Evolutionary conservation across 2,329 filamentous ascomycete genomes (phyloP), one percentile per base, ranked within the genome.

Genomic region (Penicillium frequentans): DNA sequence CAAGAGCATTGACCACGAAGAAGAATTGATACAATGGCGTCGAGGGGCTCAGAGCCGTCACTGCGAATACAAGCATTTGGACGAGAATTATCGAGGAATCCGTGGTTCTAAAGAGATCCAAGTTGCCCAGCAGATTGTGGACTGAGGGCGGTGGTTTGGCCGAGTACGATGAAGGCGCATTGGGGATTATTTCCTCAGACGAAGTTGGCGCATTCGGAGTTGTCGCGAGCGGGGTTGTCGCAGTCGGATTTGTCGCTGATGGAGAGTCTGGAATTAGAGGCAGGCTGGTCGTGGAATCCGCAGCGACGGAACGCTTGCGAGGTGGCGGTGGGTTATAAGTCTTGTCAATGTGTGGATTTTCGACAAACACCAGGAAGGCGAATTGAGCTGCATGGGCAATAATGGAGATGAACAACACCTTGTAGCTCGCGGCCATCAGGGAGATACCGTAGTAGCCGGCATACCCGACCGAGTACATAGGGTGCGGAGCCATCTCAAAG

Each of bases 401-500:
- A 69, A 99, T 93, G 55, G 95, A 98, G 74, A 98, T 97, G 81
- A 96, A 93, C 49, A 99, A 84, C 57, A 99, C 93, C 70, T 93
- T 92, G 78, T 98, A 98, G 81, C 95, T 99, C 60, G 93, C 93
- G 47, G 92, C 93, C 89, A 99, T 96, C 79, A 97, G 88, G 58
- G 93, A 97, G 71, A 98, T 97, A 66, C 95, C 95, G 73, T 99
- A 99, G 79, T 96, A 99, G 47, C 95, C 95, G 52, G 91, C 92
- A 75, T 99, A 99, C 39, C 95, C 95, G 69, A 98, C 93, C 54
- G 93, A 96, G 78, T 98, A 98, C 93, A 98, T 98, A 62, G 93
- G 93, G 73, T 98, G 95, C 31, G 95, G 95, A 21, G 95, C 95
- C 88, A 99, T 96, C 78, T 99, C 95, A 73, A 98, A 99, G 61